Evolutionary conservation across 2,329 filamentous ascomycete species (phyloP), one percentile per base, ranked within the genome.

Genomic region (Purpureocillium lavendulum): DNA sequence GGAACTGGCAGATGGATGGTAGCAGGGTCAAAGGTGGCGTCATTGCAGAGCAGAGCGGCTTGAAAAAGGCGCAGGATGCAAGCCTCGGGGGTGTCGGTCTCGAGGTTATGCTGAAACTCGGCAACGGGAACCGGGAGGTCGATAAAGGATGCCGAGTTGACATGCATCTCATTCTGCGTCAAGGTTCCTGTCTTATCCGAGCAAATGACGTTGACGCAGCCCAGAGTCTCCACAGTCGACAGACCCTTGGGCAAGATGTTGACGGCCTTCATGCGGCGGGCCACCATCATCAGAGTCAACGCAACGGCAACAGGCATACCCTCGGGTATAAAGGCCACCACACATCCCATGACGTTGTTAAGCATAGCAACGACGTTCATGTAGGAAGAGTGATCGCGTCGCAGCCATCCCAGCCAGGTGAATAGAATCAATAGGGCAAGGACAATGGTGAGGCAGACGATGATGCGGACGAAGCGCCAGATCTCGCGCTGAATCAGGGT

Each of bases 131-230:
- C 43, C 4, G 57, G 45, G 31, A 55, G 46, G 29, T 65, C 62
- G 9, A 65, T 50, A 36, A 66, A 63, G 1, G 58, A 54, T 2
- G 58, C 55, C 1, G 59, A 60, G 37, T 52, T 62, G 30, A 69
- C 63, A 17, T 56, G 56, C 67, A 70, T 71, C 40, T 62, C 56
- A 35, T 68, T 67, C 42, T 69, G 59, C 0, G 64, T 67, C 11
- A 66, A 43, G 0, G 64, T 67, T 0, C 64, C 64, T 0, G 64
- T 66, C 50, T 66, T 66, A 44, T 66, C 62, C 0, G 60, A 64
- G 40, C 64, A 67, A 12, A 67, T 61, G 32, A 67, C 64, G 7
- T 62, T 67, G 30, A 68, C 65, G 7, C 62, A 66, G 2, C 65
- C 65, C 4, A 67, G 47, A 0, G 63, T 67, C 42, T 67, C 65